phyloP scores from a whole-genome alignment of 2,329 filamentous ascomycete species.

The Hypomyces rosellus region DNA sequence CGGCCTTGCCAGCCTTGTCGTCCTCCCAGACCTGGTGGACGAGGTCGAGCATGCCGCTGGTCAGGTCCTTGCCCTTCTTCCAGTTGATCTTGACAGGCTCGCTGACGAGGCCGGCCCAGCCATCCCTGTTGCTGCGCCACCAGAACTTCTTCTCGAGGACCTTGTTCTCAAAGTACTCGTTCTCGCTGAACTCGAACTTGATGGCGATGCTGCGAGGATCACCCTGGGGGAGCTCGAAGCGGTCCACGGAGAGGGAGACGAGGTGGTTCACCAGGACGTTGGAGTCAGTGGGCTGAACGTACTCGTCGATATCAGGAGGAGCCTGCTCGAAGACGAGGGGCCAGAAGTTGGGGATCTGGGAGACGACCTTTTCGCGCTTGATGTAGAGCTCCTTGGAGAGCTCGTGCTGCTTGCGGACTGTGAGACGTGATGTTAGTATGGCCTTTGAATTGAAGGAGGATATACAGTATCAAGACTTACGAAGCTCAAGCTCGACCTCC shows the following conservation, averaged over 20 bases:
- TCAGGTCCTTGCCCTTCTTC: conserved; percentile 77
- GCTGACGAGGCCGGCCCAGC: conserved; percentile 72
- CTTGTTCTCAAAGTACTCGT: conserved; percentile 74
- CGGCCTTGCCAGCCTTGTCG: conserved; percentile 38
- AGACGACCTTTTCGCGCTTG: conserved; percentile 64
- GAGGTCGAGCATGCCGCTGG: conserved; percentile 69
- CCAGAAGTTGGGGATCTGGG: conserved; percentile 85
- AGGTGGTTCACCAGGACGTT: conserved; percentile 64
- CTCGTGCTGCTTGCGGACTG: conserved; percentile 67
- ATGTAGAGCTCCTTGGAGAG: conserved; percentile 66
- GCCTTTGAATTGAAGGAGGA: background rate
- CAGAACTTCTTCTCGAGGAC: conserved; percentile 88
- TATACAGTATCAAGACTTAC: conserved; percentile 45
- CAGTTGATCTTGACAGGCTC: conserved; percentile 85
- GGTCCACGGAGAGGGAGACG: conserved; percentile 62
- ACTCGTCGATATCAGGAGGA: conserved; percentile 79
- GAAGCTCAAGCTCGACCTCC: conserved; percentile 72
- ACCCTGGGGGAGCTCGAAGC: conserved; percentile 71
- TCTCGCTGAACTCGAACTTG: conserved; percentile 71
- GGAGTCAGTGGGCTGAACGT: conserved; percentile 76
- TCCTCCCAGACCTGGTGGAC: conserved; percentile 63
- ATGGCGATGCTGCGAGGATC: conserved; percentile 76
- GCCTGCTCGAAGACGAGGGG: conserved; percentile 85
- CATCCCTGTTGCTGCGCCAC: conserved; percentile 63
- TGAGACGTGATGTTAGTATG: too few species aligned